Conservation (phyloP, 2,329 filamentous ascomycete species). For the Lasiodiplodia theobromae region DNA sequence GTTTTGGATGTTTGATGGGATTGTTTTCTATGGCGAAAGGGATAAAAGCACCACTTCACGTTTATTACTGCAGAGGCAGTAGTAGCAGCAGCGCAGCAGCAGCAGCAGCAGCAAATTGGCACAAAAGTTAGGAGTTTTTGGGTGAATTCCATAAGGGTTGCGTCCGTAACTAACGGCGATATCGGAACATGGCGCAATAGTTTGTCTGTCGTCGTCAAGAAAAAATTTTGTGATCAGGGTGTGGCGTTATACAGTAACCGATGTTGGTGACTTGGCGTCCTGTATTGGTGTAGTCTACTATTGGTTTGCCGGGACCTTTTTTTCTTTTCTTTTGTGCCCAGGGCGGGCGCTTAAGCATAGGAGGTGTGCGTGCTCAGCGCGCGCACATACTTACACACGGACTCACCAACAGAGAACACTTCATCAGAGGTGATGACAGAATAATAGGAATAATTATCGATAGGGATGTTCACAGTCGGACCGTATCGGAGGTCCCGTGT, state of each 20-base stretch:
- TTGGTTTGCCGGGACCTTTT: not conserved
- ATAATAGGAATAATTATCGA: not conserved
- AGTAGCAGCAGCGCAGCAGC: too few species aligned
- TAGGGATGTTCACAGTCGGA: not conserved
- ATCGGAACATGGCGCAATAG: not conserved
- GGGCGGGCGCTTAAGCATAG: not conserved
- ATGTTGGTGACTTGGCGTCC: slow-evolving; percentile 11
- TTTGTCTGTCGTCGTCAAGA: not conserved
- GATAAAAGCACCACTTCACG: not conserved
- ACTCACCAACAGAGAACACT: too few species aligned
- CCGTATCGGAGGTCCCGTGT: not conserved
- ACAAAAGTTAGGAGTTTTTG: not conserved
- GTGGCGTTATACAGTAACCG: slow-evolving; percentile 9
- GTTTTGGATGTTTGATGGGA: not conserved
- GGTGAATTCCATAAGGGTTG: not conserved
- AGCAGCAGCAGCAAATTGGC: not conserved
- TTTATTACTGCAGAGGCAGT: not conserved
- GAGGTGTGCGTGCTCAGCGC: not conserved
- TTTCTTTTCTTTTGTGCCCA: not conserved
- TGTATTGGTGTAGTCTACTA: not conserved
- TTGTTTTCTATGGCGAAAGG: not conserved
- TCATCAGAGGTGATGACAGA: not conserved
- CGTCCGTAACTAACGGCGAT: not conserved
- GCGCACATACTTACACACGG: not conserved
- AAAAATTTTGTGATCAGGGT: not conserved